A percentile compares a stretch with the other conserved stretches of the same genome.
phyloP scores from a whole-genome alignment of 352 stramenopile genomes.

The Globisporangium irregulare region DNA sequence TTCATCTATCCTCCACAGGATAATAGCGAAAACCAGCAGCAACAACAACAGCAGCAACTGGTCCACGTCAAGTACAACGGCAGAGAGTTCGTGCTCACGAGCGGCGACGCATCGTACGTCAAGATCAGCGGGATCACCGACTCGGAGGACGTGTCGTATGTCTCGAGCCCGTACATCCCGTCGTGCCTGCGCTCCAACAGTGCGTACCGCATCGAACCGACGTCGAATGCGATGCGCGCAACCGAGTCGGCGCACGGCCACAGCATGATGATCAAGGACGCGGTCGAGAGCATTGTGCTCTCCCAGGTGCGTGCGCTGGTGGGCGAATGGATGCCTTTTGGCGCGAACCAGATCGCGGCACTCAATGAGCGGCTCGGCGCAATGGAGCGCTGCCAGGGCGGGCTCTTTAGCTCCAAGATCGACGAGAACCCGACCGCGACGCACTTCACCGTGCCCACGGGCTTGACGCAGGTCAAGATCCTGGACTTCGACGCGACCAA shows the following conservation, averaged over 20 bases:
- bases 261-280: slow-evolving; percentile 91
- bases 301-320: slow-evolving; percentile 96
- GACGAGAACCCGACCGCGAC: slow-evolving; percentile 84
- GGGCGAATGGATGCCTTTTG: slow-evolving; percentile 97
- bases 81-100: slow-evolving; percentile 67
- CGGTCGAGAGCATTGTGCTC: slow-evolving; percentile 94
- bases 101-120: slow-evolving; percentile 78
- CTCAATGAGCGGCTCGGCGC: slow-evolving; percentile 95
- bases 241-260: slow-evolving; percentile 86
- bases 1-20: slow-evolving; percentile 45
- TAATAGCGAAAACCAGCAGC: background rate
- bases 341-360: slow-evolving; percentile 96
- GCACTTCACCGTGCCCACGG: slow-evolving; percentile 86
- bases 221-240: slow-evolving; percentile 92
- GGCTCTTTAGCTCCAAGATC: slow-evolving; percentile 94
- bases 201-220: slow-evolving; percentile 83
- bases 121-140: slow-evolving; percentile 93
- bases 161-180: slow-evolving; percentile 96
- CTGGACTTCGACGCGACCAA: slow-evolving; percentile 97
- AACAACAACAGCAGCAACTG: slow-evolving; percentile 17
- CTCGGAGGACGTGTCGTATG: slow-evolving; percentile 96
- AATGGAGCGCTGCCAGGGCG: slow-evolving; percentile 95
- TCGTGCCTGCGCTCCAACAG: slow-evolving; percentile 93
- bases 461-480: slow-evolving; percentile 96
- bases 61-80: slow-evolving; percentile 59